Conservation (phyloP, 2,329 filamentous ascomycete species). For the Lecanoromycetidae sp. region DNA sequence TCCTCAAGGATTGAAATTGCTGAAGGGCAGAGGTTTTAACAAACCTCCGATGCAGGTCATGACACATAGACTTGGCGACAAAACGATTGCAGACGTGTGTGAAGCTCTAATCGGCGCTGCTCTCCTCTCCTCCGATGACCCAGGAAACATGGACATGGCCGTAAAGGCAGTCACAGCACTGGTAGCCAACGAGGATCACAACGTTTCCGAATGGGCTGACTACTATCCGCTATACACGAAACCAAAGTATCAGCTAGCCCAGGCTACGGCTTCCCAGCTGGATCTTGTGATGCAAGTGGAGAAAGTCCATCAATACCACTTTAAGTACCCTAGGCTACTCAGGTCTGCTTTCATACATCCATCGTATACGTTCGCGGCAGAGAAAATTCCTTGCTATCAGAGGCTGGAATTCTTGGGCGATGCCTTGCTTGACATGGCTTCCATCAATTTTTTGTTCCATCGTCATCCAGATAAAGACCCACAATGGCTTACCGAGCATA, state of each 20-base stretch:
- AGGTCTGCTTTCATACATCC: constrained; percentile 81
- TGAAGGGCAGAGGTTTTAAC: constrained; percentile 56
- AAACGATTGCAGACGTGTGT: constrained; percentile 86
- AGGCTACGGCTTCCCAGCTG: constrained; percentile 52
- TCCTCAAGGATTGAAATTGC: constrained; percentile 61
- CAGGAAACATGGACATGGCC: constrained; percentile 37
- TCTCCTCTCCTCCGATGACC: constrained; percentile 43
- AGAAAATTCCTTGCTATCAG: constrained; percentile 78
- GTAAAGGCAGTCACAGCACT: constrained; percentile 47
- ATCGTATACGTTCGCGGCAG: constrained; percentile 62
- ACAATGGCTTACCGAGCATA: constrained; percentile 96
- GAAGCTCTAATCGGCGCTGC: constrained; percentile 89
- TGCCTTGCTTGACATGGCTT: constrained; percentile 72
- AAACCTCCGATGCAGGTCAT: constrained; percentile 35
- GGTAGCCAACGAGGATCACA: constrained; percentile 57
- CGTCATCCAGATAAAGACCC: constrained; percentile 68
- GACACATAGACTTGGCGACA: constrained; percentile 64
- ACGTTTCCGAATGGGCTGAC: constrained; percentile 55
- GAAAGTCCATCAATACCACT: constrained; percentile 49
- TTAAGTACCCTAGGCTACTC: constrained; percentile 63
- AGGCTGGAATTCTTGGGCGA: constrained; percentile 88
- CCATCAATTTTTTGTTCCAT: constrained; percentile 70
- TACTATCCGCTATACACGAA: constrained; percentile 58
- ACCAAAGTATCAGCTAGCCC: constrained; percentile 57
- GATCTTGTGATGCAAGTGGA: constrained; percentile 56